Evolutionary conservation across 768 basidiomycete genomes (phyloP), one percentile per base, ranked within the genome.

Genomic region (Auricularia sp.): DNA sequence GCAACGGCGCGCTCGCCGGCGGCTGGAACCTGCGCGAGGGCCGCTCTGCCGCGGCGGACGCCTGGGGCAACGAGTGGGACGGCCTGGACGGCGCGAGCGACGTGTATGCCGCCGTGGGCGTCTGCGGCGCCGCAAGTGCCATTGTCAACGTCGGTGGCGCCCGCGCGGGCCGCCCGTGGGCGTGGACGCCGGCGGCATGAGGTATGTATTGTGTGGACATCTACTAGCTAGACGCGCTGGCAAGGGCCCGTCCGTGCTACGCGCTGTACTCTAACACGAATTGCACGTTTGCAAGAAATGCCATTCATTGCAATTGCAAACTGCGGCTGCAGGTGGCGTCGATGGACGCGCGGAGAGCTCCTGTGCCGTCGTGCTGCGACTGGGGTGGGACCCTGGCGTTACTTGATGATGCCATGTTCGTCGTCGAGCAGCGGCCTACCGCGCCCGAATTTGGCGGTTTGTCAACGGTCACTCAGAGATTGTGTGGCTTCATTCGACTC

Each of bases 1-100:
- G 95, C 65, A 99, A 99, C 71, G 97, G 97, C 39, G 56, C 34
- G 56, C 56, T 59, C 6, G 56, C 56, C 23, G 56, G 56, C 56
- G 56, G 56, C 23, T 59, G 56, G 56, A 59, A 59, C 10, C 56
- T 59, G 56, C 56, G 56, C 56, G 56, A 59, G 56, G 56, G 56
- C 34, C 56, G 56, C 56, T 29, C 23, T 10, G 56, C 14, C 14
- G 21, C 23, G 1, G 21, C 56, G 10, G 56, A 59, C 56, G 14
- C 56, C 16, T 59, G 23, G 29, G 56, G 56, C 23, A 35, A 33
- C 29, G 29, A 29, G 56, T 59, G 56, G 56, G 56, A 59, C 8
- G 56, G 56, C 4, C 56, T 59, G 8, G 56, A 59, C 56, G 56
- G 56, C 29, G 7, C 23, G 8, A 12, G 29, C 56, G 56, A 59